Evolutionary conservation across 1,284 basidiomycete species (phyloP), one percentile per base, ranked within the genome.

Genomic region (Trametes sp.): DNA sequence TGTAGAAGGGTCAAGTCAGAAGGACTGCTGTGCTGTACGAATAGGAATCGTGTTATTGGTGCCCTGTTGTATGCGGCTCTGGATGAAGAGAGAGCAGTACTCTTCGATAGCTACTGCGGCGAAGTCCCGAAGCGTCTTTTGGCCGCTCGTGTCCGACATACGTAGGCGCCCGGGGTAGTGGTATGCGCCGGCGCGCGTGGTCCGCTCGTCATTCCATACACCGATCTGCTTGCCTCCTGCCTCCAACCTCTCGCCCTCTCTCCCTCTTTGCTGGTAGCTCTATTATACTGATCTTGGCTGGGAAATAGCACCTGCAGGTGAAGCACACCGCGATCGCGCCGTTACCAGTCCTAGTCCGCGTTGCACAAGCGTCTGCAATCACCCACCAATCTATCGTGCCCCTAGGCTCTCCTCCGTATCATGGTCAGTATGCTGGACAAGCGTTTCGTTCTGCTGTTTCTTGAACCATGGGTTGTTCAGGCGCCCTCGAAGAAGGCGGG

Each of bases 401-500:
- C 19, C 49, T 62, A 58, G 45, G 42, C 38, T 44, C 49, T 60
- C 41, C 36, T 36, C 49, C 41, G 50, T 54, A 64, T 48, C 63
- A 72, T 71, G 72, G 69, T 70, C 59, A 69, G 67, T 70, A 48
- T 46, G 45, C 57, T 61, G 31, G 53, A 62, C 31, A 62, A 54
- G 24, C 44, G 24, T 36, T 57, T 61, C 48, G 59, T 68, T 2
- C 48, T 67, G 29, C 59, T 64, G 38, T 67, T 62, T 63, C 62
- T 65, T 63, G 57, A 68, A 61, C 59, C 62, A 46, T 54, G 58
- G 50, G 61, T 26, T 29, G 24, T 54, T 4, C 70, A 96, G 94
- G 94, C 93, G 59, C 87, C 88, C 70, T 94, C 93, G 44, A 95
- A 95, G 85, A 96, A 95, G 81, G 94, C 93, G 59, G 94, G 90